A percentile compares a stretch with the other conserved stretches of the same genome.
These are phyloP conservation scores for Mallotus japonicus DNA, from an alignment of 441 rosid species.

Conservation along the genomic window DNA sequence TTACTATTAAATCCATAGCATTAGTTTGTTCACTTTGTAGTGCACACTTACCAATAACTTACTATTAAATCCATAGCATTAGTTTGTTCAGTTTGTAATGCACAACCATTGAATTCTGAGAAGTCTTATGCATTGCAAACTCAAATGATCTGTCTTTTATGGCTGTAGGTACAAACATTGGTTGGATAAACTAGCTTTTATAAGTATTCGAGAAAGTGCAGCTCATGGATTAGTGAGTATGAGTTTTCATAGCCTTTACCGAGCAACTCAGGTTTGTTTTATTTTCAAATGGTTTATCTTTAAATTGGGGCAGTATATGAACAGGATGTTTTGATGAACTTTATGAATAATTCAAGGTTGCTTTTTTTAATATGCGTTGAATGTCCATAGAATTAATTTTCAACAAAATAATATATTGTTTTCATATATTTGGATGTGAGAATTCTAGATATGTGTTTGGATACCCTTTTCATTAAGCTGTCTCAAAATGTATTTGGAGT, in stretches of 20 bases:
- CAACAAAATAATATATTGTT: not conserved
- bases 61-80: conserved; percentile 16
- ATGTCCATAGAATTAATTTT: not conserved
- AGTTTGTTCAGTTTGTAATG: not conserved
- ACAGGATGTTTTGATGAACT: not conserved
- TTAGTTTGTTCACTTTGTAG: not conserved
- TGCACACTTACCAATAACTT: conserved; percentile 8
- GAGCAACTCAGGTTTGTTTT: conserved; percentile 46
- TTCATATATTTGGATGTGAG: not conserved
- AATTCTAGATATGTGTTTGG: not conserved
- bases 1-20: conserved; percentile 16
- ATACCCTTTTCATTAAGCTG: not conserved
- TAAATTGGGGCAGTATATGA: not conserved
- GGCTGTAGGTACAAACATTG: conserved; percentile 46
- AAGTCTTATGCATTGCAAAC: not conserved
- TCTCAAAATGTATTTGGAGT: not conserved
- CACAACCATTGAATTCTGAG: not conserved
- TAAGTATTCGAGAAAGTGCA: conserved; percentile 37
- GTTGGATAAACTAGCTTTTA: conserved; percentile 42
- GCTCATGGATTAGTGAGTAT: conserved; percentile 48
- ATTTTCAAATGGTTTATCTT: conserved; percentile 18
- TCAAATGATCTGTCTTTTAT: conserved; percentile 13
- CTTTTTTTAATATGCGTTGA: too few species aligned
- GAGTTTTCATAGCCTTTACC: conserved; percentile 46
- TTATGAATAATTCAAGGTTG: not conserved